phyloP scores from a whole-genome alignment of 371 early-diverging fungal genomes.

The Mucor velutinosus region DNA sequence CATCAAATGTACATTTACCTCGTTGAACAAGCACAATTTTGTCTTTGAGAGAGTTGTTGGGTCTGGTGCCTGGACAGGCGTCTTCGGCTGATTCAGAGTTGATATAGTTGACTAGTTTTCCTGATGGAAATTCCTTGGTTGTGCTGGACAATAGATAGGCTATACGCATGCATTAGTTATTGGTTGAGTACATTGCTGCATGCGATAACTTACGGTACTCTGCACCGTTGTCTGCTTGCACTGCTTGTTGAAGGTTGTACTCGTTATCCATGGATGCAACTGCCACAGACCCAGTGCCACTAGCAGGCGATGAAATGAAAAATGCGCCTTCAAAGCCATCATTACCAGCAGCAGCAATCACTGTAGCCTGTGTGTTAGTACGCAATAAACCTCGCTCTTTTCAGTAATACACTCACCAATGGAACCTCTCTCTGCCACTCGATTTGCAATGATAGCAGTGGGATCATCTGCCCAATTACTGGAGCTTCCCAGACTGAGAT shows the following conservation, averaged over 20 bases:
- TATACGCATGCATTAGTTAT: not conserved
- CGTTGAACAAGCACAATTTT: conserved; percentile 58
- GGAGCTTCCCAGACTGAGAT: conserved; percentile 73
- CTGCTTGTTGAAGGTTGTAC: conserved; percentile 26
- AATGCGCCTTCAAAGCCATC: conserved; percentile 60
- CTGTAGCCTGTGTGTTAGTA: conserved; percentile 11
- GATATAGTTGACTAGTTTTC: conserved; percentile 32
- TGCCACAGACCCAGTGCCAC: conserved; percentile 49
- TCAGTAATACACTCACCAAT: conserved; percentile 23
- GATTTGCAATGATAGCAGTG: conserved; percentile 51
- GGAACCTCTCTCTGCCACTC: conserved; percentile 40
- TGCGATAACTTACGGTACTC: conserved; percentile 22
- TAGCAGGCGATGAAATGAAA: conserved; percentile 55
- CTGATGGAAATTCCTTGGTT: conserved; percentile 28
- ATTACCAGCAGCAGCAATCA: conserved; percentile 71
- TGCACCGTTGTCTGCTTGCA: conserved; percentile 11
- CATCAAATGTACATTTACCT: conserved; percentile 62
- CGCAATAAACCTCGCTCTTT: not conserved
- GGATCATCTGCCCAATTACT: conserved; percentile 63
- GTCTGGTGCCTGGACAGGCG: conserved; percentile 27
- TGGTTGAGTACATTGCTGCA: no score
- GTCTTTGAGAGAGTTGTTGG: conserved; percentile 29
- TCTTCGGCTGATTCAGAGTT: conserved; percentile 9
- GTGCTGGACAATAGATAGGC: conserved; percentile 31
- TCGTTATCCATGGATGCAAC: conserved; percentile 68